Percentiles rank a stretch among this genome's conserved stretches.
Evolutionary conservation across 106 monocot species (phyloP).

Genomic region (Phalaenopsis aphrodite): DNA sequence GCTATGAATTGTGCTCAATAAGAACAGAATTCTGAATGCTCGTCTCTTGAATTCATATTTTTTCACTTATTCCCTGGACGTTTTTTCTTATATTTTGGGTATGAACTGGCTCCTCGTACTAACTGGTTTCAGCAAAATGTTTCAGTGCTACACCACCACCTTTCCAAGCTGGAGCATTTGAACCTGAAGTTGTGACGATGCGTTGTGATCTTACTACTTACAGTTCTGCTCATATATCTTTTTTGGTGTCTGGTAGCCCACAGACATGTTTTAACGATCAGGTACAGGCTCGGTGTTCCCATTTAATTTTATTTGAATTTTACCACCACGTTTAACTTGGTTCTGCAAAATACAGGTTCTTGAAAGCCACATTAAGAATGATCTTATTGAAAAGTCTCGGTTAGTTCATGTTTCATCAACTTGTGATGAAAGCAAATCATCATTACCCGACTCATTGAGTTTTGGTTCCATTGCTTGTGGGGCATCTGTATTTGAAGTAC

Average conservation of each 20-base stretch:
- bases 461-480: slow-evolving; percentile 68
- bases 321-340: background rate
- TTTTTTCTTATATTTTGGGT: no score
- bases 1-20: no score
- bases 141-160: slow-evolving; percentile 82
- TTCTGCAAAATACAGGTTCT: slow-evolving; percentile 43
- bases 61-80: no score
- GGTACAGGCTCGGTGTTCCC: slow-evolving; percentile 15
- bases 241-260: slow-evolving; percentile 81
- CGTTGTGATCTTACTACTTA: slow-evolving; percentile 86
- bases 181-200: slow-evolving; percentile 91
- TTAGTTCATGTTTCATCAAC: slow-evolving; percentile 38
- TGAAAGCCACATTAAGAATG: slow-evolving; percentile 79
- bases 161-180: slow-evolving; percentile 63
- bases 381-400: slow-evolving; percentile 65
- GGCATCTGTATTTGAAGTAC: slow-evolving; percentile 65
- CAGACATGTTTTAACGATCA: slow-evolving; percentile 90
- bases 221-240: slow-evolving; percentile 76
- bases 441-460: slow-evolving; percentile 32
- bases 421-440: slow-evolving; percentile 25
- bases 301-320: background rate
- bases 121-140: background rate
- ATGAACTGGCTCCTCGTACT: background rate
- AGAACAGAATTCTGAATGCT: no score
- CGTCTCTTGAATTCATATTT: no score